phyloP scores from a whole-genome alignment of 2,329 filamentous ascomycete genomes.

The Hypoxylon sp. region DNA sequence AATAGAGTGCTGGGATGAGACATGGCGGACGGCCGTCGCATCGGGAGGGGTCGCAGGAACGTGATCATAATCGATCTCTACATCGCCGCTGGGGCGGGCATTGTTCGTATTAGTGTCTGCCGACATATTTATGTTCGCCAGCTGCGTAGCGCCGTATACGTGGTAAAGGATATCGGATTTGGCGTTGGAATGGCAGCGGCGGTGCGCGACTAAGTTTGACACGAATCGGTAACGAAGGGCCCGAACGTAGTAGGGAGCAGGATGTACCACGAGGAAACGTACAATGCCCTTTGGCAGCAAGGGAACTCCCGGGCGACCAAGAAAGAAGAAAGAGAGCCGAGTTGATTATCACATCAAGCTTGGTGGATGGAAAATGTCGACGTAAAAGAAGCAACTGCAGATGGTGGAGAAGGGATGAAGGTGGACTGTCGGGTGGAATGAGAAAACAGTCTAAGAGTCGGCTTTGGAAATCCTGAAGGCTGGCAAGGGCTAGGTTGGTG shows the following conservation, averaged over 20 bases:
- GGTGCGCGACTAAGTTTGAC: conserved; percentile 16
- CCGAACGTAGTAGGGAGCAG: conserved; percentile 8
- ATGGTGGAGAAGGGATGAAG: conserved; percentile 23
- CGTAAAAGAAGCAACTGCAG: conserved; percentile 5
- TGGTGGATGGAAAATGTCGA: conserved; percentile 9
- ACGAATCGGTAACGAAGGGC: conserved; percentile 15
- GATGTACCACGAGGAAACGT: conserved; percentile 14
- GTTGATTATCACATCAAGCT: conserved; percentile 28
- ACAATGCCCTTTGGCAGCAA: conserved; percentile 24
- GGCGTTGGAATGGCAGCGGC: conserved; percentile 1
- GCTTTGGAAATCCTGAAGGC: conserved; percentile 32
- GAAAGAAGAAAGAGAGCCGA: conserved; percentile 1
- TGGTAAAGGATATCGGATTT: neutral
- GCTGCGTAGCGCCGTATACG: neutral
- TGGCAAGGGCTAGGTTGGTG: too few species aligned
- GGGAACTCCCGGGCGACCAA: conserved; percentile 16
- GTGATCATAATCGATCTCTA: conserved; percentile 40
- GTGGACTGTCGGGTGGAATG: conserved; percentile 9
- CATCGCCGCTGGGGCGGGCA: conserved; percentile 49
- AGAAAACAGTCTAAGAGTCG: neutral
- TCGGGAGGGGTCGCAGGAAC: conserved; percentile 47
- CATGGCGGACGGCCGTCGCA: conserved; percentile 39
- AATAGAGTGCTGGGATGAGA: conserved; percentile 64
- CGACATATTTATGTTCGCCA: conserved; percentile 49
- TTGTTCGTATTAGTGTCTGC: conserved; percentile 53